These are phyloP conservation scores for Mucor piriformis DNA, from an alignment of 371 early-diverging fungal species.

Conservation along the genomic window DNA sequence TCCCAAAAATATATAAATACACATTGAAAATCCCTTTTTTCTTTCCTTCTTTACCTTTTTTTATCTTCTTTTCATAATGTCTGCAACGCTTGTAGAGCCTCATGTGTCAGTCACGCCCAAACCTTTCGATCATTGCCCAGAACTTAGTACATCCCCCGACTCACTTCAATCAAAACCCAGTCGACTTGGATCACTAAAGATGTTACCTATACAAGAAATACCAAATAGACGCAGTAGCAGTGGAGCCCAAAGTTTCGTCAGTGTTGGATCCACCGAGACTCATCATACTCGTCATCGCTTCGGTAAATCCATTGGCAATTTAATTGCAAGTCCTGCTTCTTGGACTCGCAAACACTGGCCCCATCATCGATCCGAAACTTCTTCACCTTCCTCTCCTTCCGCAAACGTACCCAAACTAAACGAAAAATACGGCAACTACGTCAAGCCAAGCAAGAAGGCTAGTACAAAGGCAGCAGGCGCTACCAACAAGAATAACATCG, in stretches of 20 bases:
- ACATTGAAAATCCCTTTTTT: too few relatives aligned
- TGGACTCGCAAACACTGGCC: constrained; percentile 27
- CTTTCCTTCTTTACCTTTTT: not conserved
- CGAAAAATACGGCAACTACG: constrained; percentile 31
- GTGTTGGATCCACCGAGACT: not conserved
- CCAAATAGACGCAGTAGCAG: not conserved
- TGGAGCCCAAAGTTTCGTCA: constrained; percentile 6
- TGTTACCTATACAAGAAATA: not conserved
- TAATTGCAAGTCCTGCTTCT: constrained; percentile 23
- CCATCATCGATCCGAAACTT: not conserved
- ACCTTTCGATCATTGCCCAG: too few relatives aligned
- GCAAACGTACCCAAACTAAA: constrained; percentile 18
- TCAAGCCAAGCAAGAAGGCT: constrained; percentile 16
- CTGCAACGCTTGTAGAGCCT: too few relatives aligned
- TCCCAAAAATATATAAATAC: too few relatives aligned
- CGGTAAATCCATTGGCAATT: constrained; percentile 20
- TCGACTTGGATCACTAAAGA: not conserved
- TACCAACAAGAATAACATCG: constrained; percentile 61
- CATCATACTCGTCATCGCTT: constrained; percentile 7
- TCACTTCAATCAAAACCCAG: not conserved
- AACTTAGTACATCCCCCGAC: too few relatives aligned
- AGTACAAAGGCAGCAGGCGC: constrained; percentile 19
- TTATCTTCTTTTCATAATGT: too few relatives aligned
- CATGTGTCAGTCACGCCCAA: too few relatives aligned
- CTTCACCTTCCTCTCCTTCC: constrained; percentile 18